These are phyloP conservation scores for Neolentinus lepideus DNA, from an alignment of 1,284 basidiomycete genomes.

Conservation along the genomic window DNA sequence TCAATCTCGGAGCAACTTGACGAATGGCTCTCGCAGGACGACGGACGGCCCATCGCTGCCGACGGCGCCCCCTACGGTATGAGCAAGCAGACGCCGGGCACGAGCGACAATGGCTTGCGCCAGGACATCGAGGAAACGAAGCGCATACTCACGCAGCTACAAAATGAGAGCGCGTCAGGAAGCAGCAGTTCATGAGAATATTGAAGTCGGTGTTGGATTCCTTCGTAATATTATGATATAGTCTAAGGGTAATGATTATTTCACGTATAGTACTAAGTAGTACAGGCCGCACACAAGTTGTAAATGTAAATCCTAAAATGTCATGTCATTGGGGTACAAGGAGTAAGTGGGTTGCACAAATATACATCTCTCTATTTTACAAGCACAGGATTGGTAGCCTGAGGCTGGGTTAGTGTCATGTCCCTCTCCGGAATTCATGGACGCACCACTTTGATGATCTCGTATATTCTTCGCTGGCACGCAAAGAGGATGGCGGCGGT, in stretches of 20 bases:
- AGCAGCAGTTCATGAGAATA: background rate
- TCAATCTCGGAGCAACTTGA: slow-evolving; percentile 71
- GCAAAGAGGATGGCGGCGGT: slow-evolving; percentile 89
- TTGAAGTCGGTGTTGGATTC: background rate
- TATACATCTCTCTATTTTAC: background rate
- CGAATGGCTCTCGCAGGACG: slow-evolving; percentile 68
- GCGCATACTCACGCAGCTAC: slow-evolving; percentile 40
- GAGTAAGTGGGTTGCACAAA: background rate
- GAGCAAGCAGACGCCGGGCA: slow-evolving; percentile 25
- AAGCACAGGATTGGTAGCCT: background rate
- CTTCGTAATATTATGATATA: background rate
- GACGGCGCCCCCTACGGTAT: slow-evolving; percentile 43
- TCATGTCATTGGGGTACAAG: background rate
- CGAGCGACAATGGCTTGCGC: slow-evolving; percentile 49
- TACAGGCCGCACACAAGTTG: background rate
- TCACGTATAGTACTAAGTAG: background rate
- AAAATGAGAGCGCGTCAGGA: slow-evolving; percentile 5
- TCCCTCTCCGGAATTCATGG: background rate
- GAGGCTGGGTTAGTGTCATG: background rate
- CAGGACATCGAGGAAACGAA: slow-evolving; percentile 69
- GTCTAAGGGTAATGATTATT: background rate
- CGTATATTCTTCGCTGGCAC: slow-evolving; percentile 72
- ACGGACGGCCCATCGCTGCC: slow-evolving; percentile 44
- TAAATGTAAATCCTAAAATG: background rate
- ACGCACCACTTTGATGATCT: slow-evolving; percentile 51